Conservation (phyloP, 2,329 filamentous ascomycete genomes). For the Ploettnerulaceae sp. region DNA sequence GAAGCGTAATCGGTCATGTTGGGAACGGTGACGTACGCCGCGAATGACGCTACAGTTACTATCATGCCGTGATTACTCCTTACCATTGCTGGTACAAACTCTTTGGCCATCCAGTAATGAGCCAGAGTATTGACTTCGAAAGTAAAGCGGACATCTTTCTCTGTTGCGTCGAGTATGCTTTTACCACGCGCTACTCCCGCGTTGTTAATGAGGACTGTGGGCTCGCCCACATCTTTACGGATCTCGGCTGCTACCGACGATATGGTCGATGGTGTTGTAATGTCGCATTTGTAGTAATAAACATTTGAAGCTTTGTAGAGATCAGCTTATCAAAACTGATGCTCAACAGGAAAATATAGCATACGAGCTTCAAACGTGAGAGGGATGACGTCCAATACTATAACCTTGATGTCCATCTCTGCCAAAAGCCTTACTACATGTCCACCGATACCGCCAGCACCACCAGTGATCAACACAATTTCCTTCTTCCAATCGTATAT, state of each 20-base stretch:
- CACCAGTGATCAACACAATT: constrained; percentile 70
- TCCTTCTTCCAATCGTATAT: constrained; percentile 63
- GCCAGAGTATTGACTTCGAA: constrained; percentile 67
- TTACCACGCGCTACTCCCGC: constrained; percentile 60
- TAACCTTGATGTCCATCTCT: constrained; percentile 59
- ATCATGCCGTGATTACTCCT: constrained; percentile 64
- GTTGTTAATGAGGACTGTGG: constrained; percentile 69
- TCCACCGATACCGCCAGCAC: constrained; percentile 68
- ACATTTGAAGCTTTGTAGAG: constrained; percentile 46
- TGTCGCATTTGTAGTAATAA: constrained; percentile 66
- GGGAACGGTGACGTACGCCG: constrained; percentile 55
- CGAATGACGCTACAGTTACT: constrained; percentile 63
- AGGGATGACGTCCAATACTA: constrained; percentile 63
- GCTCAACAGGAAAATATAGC: constrained; percentile 17
- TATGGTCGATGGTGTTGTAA: constrained; percentile 54
- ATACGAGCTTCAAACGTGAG: constrained; percentile 38
- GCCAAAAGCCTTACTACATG: constrained; percentile 61
- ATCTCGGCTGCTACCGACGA: constrained; percentile 47
- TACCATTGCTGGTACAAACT: constrained; percentile 64
- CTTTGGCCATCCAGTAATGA: constrained; percentile 61
- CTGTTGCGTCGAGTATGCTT: constrained; percentile 53
- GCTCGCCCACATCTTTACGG: constrained; percentile 52
- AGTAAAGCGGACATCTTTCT: constrained; percentile 57
- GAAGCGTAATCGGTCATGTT: constrained; percentile 64
- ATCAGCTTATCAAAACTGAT: background rate